A percentile compares a stretch with the other conserved stretches of the same genome.
Conservation (phyloP, 2,329 filamentous ascomycete species). For the Aureobasidium sp. region DNA sequence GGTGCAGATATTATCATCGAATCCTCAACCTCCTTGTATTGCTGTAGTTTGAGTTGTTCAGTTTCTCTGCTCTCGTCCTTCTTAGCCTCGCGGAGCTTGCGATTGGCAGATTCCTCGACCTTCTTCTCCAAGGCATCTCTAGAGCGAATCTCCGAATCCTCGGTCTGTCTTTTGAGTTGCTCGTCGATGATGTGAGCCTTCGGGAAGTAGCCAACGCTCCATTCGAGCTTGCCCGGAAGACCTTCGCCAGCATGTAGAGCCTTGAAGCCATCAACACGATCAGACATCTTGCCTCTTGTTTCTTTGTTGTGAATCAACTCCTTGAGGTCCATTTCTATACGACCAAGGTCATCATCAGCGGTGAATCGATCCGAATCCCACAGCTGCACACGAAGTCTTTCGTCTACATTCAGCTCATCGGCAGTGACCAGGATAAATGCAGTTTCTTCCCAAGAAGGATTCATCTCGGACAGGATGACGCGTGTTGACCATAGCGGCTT, state of each 20-base stretch:
- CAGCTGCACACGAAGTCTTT: conserved; percentile 61
- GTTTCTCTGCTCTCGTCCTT: conserved; percentile 53
- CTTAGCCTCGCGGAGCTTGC: conserved; percentile 60
- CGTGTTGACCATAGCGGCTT: conserved; percentile 61
- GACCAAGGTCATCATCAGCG: conserved; percentile 67
- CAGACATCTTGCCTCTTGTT: conserved; percentile 55
- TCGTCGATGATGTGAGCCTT: conserved; percentile 58
- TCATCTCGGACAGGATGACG: conserved; percentile 57
- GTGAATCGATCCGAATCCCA: conserved; percentile 70
- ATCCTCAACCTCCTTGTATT: conserved; percentile 52
- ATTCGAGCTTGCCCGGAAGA: conserved; percentile 62
- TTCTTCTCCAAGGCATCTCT: conserved; percentile 54
- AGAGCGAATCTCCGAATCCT: conserved; percentile 51
- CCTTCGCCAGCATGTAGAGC: conserved; percentile 58
- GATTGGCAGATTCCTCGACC: conserved; percentile 47
- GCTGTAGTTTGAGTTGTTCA: conserved; percentile 61
- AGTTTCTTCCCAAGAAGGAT: conserved; percentile 65
- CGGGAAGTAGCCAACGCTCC: conserved; percentile 65
- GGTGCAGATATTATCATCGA: conserved; percentile 62
- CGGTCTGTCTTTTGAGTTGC: conserved; percentile 56
- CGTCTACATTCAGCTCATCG: conserved; percentile 65
- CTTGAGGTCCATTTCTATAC: conserved; percentile 63
- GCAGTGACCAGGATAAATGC: conserved; percentile 62
- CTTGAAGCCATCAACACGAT: conserved; percentile 58
- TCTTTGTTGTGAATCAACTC: conserved; percentile 54